A percentile compares a stretch with the other conserved stretches of the same genome.
Conservation (phyloP, 1,284 basidiomycete species). For the Microbotryomycetes sp. region DNA sequence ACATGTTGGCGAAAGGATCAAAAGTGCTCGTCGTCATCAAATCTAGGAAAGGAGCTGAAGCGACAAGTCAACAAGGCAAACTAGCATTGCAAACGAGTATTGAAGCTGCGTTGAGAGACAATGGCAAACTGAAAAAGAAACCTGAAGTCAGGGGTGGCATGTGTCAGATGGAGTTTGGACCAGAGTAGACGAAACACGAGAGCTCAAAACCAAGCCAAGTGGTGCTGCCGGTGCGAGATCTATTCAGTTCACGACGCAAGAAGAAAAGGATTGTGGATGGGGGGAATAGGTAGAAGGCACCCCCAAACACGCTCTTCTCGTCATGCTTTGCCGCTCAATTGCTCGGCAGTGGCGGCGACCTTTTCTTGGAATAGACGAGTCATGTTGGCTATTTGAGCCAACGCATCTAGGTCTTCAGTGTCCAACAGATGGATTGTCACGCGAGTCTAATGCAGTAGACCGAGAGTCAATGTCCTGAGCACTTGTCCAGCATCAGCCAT, state of each 20-base stretch:
- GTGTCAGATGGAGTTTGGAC: neutral
- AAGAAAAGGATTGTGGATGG: too few species aligned
- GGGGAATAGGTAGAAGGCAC: too few species aligned
- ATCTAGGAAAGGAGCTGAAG: constrained; percentile 14
- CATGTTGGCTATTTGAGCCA: constrained; percentile 78
- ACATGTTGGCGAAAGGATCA: constrained; percentile 56
- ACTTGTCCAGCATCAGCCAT: too few species aligned
- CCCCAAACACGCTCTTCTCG: too few species aligned
- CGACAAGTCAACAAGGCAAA: neutral
- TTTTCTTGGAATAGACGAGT: constrained; percentile 67
- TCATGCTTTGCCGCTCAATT: too few species aligned
- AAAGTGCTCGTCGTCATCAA: constrained; percentile 53
- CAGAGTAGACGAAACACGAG: neutral
- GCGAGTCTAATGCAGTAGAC: constrained; percentile 63
- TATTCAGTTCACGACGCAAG: too few species aligned
- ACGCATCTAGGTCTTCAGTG: constrained; percentile 69
- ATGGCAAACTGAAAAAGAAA: neutral
- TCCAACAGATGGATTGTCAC: constrained; percentile 74
- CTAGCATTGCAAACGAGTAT: neutral
- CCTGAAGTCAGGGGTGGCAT: neutral
- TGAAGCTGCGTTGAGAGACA: neutral
- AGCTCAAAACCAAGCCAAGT: too few species aligned
- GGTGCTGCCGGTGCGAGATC: too few species aligned
- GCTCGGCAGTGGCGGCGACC: constrained; percentile 21
- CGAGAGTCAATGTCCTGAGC: too few species aligned